Evolutionary conservation across 2,329 filamentous ascomycete genomes (phyloP), one percentile per base, ranked within the genome.

Genomic region (Neopestalotiopsis sp.): DNA sequence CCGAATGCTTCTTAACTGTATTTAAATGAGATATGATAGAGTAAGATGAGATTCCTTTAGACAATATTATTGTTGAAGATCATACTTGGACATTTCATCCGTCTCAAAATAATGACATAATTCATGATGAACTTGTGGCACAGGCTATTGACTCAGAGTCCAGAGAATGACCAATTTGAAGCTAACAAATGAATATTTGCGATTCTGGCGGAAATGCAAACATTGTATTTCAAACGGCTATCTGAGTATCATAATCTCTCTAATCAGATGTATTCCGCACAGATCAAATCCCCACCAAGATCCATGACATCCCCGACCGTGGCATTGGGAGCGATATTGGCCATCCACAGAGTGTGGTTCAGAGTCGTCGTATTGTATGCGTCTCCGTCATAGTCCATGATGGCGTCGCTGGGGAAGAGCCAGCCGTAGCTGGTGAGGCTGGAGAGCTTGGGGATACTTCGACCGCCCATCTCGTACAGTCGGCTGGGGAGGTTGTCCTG

Each of bases 251-350:
- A 1, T 2, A 53, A n/a, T n/a, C 2, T n/a, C 2, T 53, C 5
- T 53, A 53, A 24, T 61, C n/a, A 17, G 4, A 61, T 30, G 32
- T 73, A 73, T 49, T 73, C 72, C 38, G 68, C 71, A 64, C 72
- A 73, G 17, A 69, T 65, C 1, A 69, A 40, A 13, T 70, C 68
- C 7, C 70, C 61, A 9, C 69, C 64, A 0, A 73, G n/a, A 53
- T 73, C 71, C 71, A 73, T 73, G 6, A 73, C 67, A 20, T 73
- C 72, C 14, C 45, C 53, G 14, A 73, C 66, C 0, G 68, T 78
- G 34, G 81, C 82, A 5, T 84, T 82, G 75, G 77, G 79, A 7
- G 61, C 61, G 30, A 63, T 38, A 10, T 40, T 30, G 17, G 32
- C 38, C 61, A 63, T 63, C 30, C 38, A 63, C 12, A 63, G 38